Base-by-base conservation (phyloP, 768 basidiomycete genomes). In the Baorangia bicolor region DNA sequence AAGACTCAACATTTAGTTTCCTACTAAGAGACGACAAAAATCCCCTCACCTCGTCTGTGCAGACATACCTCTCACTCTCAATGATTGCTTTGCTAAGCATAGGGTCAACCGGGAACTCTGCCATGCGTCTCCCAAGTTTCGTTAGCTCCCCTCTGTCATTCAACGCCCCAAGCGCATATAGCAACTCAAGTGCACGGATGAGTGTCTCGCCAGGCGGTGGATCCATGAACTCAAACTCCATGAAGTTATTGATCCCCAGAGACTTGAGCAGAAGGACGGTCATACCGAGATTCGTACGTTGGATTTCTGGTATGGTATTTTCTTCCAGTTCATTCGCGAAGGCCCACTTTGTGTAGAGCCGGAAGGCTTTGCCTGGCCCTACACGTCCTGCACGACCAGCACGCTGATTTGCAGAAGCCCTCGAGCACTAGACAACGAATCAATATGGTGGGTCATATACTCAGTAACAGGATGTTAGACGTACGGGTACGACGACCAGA, bases 281-380 rank as follows among this genome's bases (percentile, higher is more conserved):
- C 85, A 90, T 94, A 48, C 90, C 94, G 46, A 99, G 77, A 68
- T 98, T 99, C 20, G 97, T 98, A n/a, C 97, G 86, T 67, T 98
- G 97, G 53, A 99, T 99, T 73, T 99, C 97, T 21, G 97, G 97
- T 1, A 98, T 89, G 1, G 97, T 98, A 69, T 97, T 96, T 63
- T 93, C 91, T 66, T 98, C 93, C 40, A 99, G 78, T 71, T 99
- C 97, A 72, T 98, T 98, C 44, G 85, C 75, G 69, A 88, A 99
- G 0, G 97, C 97, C 93, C 95, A 98, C 71, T 98, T 98, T 20
- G 97, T 99, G 73, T 95, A 98, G 20, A 99, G 77, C n/a, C 97
- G 86, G 80, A 99, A 99, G 18, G 95, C 85, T 73, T 99, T 98
- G 16, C 97, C 97, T 13, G 97, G 94, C 2, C 97, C 97, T 16